Conservation (phyloP, 352 stramenopile species). For the Pseudoperonospora humuli region DNA sequence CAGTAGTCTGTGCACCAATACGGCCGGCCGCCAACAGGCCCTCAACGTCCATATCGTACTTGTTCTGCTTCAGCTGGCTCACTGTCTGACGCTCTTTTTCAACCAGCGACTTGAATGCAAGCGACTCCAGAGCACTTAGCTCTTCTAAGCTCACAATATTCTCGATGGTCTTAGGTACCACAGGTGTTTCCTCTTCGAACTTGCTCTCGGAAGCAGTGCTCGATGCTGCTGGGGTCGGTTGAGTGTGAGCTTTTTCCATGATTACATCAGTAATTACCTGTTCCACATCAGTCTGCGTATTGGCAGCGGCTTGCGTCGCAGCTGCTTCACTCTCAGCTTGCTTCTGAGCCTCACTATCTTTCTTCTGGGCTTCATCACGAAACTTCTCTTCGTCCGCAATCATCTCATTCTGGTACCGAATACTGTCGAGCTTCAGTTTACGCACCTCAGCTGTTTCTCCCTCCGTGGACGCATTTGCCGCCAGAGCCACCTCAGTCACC, state of each 20-base stretch:
- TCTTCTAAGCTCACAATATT: conserved; percentile 80
- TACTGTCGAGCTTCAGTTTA: conserved; percentile 85
- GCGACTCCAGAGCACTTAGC: conserved; percentile 69
- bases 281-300: conserved; percentile 27
- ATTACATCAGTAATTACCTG: conserved; percentile 29
- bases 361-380: conserved; percentile 76
- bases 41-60: conserved; percentile 86
- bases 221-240: conserved; percentile 5
- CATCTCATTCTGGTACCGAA: conserved; percentile 95
- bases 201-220: conserved; percentile 9
- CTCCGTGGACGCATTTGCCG: conserved; percentile 58
- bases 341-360: conserved; percentile 68
- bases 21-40: conserved; percentile 65
- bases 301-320: conserved; percentile 23
- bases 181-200: conserved; percentile 12
- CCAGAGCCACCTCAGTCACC: conserved; percentile 80
- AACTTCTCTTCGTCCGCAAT: conserved; percentile 89
- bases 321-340: conserved; percentile 59
- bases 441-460: conserved; percentile 57
- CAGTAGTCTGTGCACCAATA: conserved; percentile 66
- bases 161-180: conserved; percentile 50
- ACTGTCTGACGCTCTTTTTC: conserved; percentile 81
- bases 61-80: conserved; percentile 82
- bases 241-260: conserved; percentile 21
- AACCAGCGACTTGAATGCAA: conserved; percentile 83